These are phyloP conservation scores for Rhytidiadelphus loreus DNA, from an alignment of 225 moss, liverwort and hornwort species.

Conservation along the genomic window DNA sequence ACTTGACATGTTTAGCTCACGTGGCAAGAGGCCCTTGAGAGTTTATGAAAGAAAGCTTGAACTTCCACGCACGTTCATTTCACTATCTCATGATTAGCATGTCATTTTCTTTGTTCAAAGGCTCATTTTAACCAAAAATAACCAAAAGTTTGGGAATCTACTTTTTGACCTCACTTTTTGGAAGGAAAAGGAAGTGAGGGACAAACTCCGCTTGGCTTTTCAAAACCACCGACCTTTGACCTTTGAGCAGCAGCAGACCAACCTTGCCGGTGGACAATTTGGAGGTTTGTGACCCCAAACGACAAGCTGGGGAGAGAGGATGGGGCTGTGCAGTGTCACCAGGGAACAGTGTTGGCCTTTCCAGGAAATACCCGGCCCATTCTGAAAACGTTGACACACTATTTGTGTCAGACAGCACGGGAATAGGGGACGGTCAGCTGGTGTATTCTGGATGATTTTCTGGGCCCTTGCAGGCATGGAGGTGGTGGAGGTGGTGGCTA, in stretches of 20 bases:
- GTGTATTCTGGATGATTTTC: background rate
- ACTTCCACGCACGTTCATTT: too few species aligned
- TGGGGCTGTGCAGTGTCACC: background rate
- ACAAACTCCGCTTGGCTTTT: background rate
- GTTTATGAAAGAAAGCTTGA: background rate
- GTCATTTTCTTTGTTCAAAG: too few species aligned
- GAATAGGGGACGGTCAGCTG: background rate
- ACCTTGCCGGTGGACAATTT: background rate
- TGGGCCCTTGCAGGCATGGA: too few species aligned
- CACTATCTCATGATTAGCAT: too few species aligned
- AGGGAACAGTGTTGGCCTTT: background rate
- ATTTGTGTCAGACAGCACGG: background rate
- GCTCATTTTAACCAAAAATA: too few species aligned
- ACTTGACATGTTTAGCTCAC: too few species aligned
- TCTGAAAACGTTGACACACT: background rate
- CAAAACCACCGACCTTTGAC: background rate
- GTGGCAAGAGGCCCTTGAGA: too few species aligned
- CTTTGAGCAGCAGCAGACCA: too few species aligned
- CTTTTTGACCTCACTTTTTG: background rate
- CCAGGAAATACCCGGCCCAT: background rate
- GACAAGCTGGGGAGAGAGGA: background rate
- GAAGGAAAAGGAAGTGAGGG: background rate
- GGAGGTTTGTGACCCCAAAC: background rate
- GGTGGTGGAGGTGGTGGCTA: too few species aligned
- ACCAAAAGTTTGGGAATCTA: background rate